Conservation (phyloP, 306 rosid species). For the Citrullus mucosospermus region DNA sequence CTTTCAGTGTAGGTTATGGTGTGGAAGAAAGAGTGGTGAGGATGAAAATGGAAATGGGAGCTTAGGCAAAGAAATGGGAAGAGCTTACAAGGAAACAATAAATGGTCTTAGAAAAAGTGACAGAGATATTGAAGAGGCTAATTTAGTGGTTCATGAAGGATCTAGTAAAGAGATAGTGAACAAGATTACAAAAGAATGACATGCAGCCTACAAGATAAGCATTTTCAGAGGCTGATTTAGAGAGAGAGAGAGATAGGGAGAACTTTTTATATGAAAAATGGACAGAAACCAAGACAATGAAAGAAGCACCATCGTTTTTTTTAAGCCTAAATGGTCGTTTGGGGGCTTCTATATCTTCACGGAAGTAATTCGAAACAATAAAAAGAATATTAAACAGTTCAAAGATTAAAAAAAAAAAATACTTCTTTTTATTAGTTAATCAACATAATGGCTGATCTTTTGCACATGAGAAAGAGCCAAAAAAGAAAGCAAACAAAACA, state of each 20-base stretch:
- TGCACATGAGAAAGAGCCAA: neutral
- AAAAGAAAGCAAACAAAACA: neutral
- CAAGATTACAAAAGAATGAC: conserved; percentile 8
- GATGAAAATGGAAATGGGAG: neutral
- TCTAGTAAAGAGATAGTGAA: conserved; percentile 24
- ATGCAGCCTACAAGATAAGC: conserved; percentile 17
- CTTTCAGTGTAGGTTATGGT: conserved; percentile 5
- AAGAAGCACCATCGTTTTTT: neutral
- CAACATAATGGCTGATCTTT: neutral
- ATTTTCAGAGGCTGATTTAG: conserved; percentile 11
- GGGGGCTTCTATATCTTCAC: neutral
- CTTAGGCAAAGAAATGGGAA: neutral
- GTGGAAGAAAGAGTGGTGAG: neutral
- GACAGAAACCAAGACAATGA: neutral
- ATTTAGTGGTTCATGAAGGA: conserved; percentile 36
- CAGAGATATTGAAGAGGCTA: conserved; percentile 13
- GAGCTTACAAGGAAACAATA: conserved; percentile 7
- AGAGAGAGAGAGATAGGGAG: conserved; percentile 3
- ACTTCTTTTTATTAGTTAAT: neutral
- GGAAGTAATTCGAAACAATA: neutral
- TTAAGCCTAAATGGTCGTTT: neutral
- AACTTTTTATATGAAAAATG: neutral
- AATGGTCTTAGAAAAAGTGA: conserved; percentile 18
- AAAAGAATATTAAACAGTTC: neutral
- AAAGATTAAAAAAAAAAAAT: neutral